These are phyloP conservation scores for Neoscytalidium dimidiatum DNA, from an alignment of 2,329 filamentous ascomycete species.

Conservation along the genomic window DNA sequence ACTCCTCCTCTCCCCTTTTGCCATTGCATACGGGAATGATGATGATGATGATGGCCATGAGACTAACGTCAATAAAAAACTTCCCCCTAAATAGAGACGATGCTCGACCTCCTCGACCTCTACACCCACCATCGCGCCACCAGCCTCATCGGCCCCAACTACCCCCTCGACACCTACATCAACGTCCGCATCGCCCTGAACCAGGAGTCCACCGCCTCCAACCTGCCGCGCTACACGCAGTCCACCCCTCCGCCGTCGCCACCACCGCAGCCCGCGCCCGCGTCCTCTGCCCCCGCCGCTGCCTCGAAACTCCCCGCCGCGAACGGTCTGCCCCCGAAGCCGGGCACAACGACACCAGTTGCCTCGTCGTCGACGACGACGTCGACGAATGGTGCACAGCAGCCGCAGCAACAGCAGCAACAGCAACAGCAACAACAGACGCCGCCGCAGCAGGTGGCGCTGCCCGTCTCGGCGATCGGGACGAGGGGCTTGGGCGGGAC, in stretches of 20 bases:
- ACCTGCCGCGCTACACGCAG: conserved; percentile 48
- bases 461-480: conserved; percentile 34
- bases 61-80: not conserved
- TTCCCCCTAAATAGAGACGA: conserved; percentile 62
- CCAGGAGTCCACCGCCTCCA: conserved; percentile 66
- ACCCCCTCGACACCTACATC: conserved; percentile 78
- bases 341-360: conserved; percentile 36
- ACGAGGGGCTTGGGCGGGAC: conserved; percentile 66
- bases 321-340: conserved; percentile 25
- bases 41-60: too few relatives aligned
- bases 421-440: conserved; percentile 28
- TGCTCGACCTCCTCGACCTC: conserved; percentile 87
- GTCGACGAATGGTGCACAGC: conserved; percentile 23
- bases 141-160: conserved; percentile 72
- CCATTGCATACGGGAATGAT: too few relatives aligned
- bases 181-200: conserved; percentile 85
- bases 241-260: conserved; percentile 48
- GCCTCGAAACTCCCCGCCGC: not conserved
- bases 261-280: conserved; percentile 46
- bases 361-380: conserved; percentile 30
- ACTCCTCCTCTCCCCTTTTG: not conserved
- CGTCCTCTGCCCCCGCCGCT: conserved; percentile 28
- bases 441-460: conserved; percentile 38
- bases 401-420: conserved; percentile 35
- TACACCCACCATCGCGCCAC: conserved; percentile 80